phyloP scores from a whole-genome alignment of 2,329 filamentous ascomycete species.

The Sporothrix dimorphospora region DNA sequence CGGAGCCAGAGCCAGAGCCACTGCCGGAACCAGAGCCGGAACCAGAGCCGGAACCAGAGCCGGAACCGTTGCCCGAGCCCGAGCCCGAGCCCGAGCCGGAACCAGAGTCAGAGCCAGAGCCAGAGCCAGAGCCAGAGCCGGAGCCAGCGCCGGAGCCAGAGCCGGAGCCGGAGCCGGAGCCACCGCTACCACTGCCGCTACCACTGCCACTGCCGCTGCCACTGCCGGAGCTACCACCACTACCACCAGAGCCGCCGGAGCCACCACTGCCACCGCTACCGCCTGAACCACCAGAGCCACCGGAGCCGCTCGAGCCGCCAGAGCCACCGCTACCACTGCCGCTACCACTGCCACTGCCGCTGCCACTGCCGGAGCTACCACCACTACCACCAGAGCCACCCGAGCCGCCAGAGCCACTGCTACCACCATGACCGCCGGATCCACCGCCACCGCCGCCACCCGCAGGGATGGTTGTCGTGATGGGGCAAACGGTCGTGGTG shows the following conservation, averaged over 20 bases:
- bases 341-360: not conserved
- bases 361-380: not conserved
- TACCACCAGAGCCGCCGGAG: not conserved
- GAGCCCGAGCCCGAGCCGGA: not conserved
- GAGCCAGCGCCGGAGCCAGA: not conserved
- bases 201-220: not conserved
- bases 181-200: not conserved
- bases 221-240: not conserved
- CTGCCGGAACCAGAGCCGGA: not conserved
- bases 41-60: not conserved
- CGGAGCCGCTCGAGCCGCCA: not conserved
- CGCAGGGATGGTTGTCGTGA: slow-evolving; percentile 37
- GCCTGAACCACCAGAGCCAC: not conserved
- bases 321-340: not conserved
- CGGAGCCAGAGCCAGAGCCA: not conserved
- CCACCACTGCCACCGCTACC: not conserved
- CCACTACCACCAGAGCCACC: not conserved
- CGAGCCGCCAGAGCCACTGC: not conserved
- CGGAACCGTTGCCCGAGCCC: not conserved
- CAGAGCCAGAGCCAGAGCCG: not conserved
- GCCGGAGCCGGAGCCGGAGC: not conserved
- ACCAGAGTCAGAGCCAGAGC: not conserved
- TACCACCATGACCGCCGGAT: not conserved
- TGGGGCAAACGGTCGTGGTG: slow-evolving; percentile 48
- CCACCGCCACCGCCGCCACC: slow-evolving; percentile 26